A percentile compares a stretch with the other conserved stretches of the same genome.
phyloP scores from a whole-genome alignment of 306 rosid genomes.

The Potentilla sterilis region DNA sequence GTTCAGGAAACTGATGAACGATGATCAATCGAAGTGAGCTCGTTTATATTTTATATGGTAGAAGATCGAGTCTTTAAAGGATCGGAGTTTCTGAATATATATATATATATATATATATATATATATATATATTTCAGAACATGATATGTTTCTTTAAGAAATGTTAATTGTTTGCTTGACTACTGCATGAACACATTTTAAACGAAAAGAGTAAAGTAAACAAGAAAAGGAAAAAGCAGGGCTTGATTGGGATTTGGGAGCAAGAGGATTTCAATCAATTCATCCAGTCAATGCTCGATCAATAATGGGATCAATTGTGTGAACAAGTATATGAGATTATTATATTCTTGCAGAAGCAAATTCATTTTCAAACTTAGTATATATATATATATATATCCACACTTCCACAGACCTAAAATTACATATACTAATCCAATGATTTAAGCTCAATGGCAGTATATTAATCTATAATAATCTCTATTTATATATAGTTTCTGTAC shows the following conservation, averaged over 20 bases:
- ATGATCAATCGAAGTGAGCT: no score
- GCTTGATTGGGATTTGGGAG: slow-evolving; percentile 1
- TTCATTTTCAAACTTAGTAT: background rate
- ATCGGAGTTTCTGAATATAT: background rate
- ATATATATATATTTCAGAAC: no score
- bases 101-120: no score
- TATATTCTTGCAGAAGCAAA: background rate
- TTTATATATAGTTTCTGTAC: no score
- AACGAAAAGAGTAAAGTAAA: background rate
- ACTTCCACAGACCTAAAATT: background rate
- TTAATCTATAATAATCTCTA: no score
- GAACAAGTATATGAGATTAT: background rate
- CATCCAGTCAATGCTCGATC: background rate
- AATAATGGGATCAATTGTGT: background rate
- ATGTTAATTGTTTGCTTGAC: background rate
- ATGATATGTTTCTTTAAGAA: background rate
- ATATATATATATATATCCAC: no score
- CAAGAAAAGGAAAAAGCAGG: background rate
- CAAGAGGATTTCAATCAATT: background rate
- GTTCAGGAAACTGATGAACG: background rate
- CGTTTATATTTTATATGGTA: background rate
- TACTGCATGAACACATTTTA: background rate
- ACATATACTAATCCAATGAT: no score
- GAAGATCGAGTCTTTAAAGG: background rate
- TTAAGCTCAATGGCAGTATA: no score